Conservation (phyloP, 1,139 yeast species). For the Taiozyma sp. region DNA sequence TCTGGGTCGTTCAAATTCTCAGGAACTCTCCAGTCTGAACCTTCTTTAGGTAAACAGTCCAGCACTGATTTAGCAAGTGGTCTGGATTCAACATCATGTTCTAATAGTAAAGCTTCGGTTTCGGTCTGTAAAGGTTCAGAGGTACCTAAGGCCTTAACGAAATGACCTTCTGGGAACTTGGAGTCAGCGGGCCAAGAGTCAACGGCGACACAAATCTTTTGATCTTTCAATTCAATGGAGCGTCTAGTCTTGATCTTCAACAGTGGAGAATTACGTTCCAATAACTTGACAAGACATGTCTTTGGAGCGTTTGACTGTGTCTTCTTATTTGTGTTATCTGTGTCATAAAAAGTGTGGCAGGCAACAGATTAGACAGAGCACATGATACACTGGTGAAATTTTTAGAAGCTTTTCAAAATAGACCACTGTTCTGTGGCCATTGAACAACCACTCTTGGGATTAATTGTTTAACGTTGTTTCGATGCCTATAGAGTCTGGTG, state of each 20-base stretch:
- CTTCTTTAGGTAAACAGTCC: conserved; percentile 89
- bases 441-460: too few species aligned
- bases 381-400: too few species aligned
- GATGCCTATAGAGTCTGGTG: too few species aligned
- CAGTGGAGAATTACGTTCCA: conserved; percentile 88
- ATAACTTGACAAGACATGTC: conserved; percentile 76
- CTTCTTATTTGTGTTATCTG: too few species aligned
- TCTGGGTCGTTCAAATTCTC: conserved; percentile 45
- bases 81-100: conserved; percentile 94
- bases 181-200: conserved; percentile 90
- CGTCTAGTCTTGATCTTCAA: conserved; percentile 84
- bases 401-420: too few species aligned
- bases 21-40: conserved; percentile 91
- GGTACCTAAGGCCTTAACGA: conserved; percentile 82
- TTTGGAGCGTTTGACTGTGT: conserved; percentile 49
- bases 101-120: conserved; percentile 88
- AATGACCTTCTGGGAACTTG: conserved; percentile 91
- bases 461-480: too few species aligned
- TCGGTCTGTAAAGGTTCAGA: conserved; percentile 93
- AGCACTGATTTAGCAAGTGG: conserved; percentile 92
- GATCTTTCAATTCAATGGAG: conserved; percentile 73
- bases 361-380: too few species aligned
- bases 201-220: conserved; percentile 85
- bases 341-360: too few species aligned
- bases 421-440: too few species aligned